Evolutionary conservation across 305 asterid species (phyloP).

Genomic region (Fraxinus paxiana): DNA sequence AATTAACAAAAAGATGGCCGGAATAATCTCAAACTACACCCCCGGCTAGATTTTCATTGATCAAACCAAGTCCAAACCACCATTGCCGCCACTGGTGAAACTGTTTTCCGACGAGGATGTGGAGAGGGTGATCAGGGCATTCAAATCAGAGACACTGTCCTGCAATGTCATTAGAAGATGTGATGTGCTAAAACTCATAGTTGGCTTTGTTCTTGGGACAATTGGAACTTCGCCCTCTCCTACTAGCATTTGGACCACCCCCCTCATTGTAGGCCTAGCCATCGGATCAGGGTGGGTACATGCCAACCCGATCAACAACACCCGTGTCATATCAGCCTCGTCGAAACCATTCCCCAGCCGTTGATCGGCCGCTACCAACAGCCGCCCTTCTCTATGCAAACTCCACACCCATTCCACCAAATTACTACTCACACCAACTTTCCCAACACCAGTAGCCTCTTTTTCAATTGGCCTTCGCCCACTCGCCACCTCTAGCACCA

Average conservation of each 20-base stretch:
- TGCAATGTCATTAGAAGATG: slow-evolving; percentile 64
- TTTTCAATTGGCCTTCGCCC: slow-evolving; percentile 83
- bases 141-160: slow-evolving; percentile 79
- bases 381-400: slow-evolving; percentile 54
- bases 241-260: slow-evolving; percentile 70
- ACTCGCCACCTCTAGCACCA: slow-evolving; percentile 77
- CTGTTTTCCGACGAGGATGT: slow-evolving; percentile 62
- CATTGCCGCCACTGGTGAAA: slow-evolving; percentile 27
- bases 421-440: slow-evolving; percentile 40
- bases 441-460: slow-evolving; percentile 33
- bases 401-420: slow-evolving; percentile 87
- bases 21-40: background rate
- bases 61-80: slow-evolving; percentile 33
- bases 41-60: background rate
- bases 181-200: slow-evolving; percentile 54
- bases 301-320: slow-evolving; percentile 55
- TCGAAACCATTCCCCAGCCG: slow-evolving; percentile 49
- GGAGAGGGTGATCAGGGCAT: slow-evolving; percentile 56
- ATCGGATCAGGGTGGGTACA: slow-evolving; percentile 81
- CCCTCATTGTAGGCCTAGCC: slow-evolving; percentile 71
- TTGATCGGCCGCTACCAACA: slow-evolving; percentile 49
- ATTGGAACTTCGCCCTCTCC: slow-evolving; percentile 69
- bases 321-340: slow-evolving; percentile 57
- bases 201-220: slow-evolving; percentile 67
- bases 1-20: slow-evolving; percentile 10